Base-by-base conservation (phyloP, 306 rosid species). In the Rosa rugosa region DNA sequence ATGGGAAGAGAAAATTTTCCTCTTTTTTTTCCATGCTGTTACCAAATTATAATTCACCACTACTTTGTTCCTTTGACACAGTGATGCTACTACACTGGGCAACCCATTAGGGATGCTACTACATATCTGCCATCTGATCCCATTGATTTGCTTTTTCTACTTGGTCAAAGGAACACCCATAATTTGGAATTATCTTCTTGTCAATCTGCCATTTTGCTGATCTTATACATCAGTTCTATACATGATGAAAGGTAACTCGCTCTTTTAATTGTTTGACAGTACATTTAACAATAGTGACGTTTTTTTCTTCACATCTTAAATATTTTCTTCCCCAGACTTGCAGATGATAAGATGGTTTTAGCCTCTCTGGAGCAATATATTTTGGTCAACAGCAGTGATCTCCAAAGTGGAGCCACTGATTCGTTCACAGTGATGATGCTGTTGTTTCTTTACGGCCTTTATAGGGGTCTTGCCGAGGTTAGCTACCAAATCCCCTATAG, bases 81-180 rank as follows among this genome's bases (percentile, higher is more conserved):
- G 98, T 63, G 98, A 95, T n/a, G n/a, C n/a, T n/a, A n/a, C n/a
- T n/a, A 91, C 73, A 86, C 93, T 75, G 99, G 97, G 75, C 86
- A 86, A 72, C 86, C 91, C 75, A 86, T 95, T 72, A 85, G 86
- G 88, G 94, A 87, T 80, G 89, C 92, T 59, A 79, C 87, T 60
- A 69, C 71, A 72, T 77, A 82, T 81, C 82, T 95, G 77, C 97
- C 99, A 71, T 84, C 90, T 27, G 98, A 95, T 76, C 99, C 98
- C 54, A 76, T 84, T 25, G 99, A 91, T 84, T 85, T 92, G 71
- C 89, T 92, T 74, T 91, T 88, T 87, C 85, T 92, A 73, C 94
- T 95, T 41, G 89, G 99, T 56, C 96, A 92, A 84, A 90, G 86
- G 86, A 86, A 83, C 79, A 79, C 88, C 67, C 77, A 80, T 63